Evolutionary conservation across 345 rosid species (phyloP).

Genomic region (Boechera stricta): DNA sequence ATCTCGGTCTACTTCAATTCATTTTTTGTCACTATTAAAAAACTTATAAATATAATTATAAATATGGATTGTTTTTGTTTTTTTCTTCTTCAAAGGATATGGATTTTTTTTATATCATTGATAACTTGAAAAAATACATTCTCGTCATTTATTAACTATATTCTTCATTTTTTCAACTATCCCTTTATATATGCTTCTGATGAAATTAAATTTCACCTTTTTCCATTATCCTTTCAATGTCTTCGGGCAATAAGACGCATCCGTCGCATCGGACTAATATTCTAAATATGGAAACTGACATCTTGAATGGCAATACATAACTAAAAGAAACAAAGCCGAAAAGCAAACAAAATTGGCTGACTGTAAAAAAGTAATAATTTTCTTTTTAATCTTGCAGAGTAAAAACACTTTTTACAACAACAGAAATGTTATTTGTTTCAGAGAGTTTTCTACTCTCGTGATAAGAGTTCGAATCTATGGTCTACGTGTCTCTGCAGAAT

Average conservation of each 20-base stretch:
- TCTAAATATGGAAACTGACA: conserved; percentile 49
- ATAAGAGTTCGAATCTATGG: conserved; percentile 45
- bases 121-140: too few species aligned
- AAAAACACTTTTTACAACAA: conserved; percentile 37
- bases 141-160: background rate
- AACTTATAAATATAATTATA: too few species aligned
- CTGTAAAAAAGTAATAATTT: conserved; percentile 38
- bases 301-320: conserved; percentile 47
- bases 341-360: conserved; percentile 29
- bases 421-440: conserved; percentile 18
- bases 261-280: conserved; percentile 33
- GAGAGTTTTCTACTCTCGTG: conserved; percentile 44
- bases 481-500: conserved; percentile 46
- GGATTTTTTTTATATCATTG: too few species aligned
- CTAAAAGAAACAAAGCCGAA: conserved; percentile 44
- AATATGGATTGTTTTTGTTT: too few species aligned
- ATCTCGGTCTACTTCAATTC: too few species aligned
- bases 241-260: conserved; percentile 34
- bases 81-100: too few species aligned
- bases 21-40: too few species aligned
- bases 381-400: conserved; percentile 18
- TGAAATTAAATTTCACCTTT: background rate
- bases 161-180: background rate
- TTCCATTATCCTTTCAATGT: conserved; percentile 3
- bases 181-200: background rate